Evolutionary conservation across 2,329 filamentous ascomycete genomes (phyloP).

Genomic region (Neophaeococcomyces aloes): DNA sequence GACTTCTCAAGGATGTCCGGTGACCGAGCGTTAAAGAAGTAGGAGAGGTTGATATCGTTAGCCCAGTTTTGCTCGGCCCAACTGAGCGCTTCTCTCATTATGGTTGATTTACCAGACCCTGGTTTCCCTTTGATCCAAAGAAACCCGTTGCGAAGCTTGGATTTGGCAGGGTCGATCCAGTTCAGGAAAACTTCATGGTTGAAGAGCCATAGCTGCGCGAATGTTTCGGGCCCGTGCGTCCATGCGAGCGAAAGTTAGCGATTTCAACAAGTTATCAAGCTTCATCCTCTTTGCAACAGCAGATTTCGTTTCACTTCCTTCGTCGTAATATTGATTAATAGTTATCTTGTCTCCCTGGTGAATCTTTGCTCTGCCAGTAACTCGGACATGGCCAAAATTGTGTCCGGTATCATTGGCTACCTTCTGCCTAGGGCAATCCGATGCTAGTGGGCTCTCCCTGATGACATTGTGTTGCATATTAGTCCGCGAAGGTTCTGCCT

Average conservation of each 20-base stretch:
- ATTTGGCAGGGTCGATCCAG: constrained; percentile 28
- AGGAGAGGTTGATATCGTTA: constrained; percentile 27
- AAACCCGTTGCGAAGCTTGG: constrained; percentile 20
- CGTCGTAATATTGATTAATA: too few relatives aligned
- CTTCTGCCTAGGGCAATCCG: too few relatives aligned
- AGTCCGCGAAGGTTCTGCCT: too few relatives aligned
- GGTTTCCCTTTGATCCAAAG: constrained; percentile 33
- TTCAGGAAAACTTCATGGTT: constrained; percentile 25
- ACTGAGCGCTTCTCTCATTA: constrained; percentile 25
- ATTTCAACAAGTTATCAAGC: constrained; percentile 15
- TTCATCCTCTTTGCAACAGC: too few relatives aligned
- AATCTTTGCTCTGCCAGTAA: too few relatives aligned
- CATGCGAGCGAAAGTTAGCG: constrained; percentile 32
- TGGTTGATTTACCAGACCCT: constrained; percentile 28
- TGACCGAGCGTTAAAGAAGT: constrained; percentile 42
- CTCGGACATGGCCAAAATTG: too few relatives aligned
- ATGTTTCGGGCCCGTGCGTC: constrained; percentile 25
- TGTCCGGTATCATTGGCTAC: too few relatives aligned
- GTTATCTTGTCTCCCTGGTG: too few relatives aligned
- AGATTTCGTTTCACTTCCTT: too few relatives aligned
- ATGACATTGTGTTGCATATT: too few relatives aligned
- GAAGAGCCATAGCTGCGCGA: constrained; percentile 32
- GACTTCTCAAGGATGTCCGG: constrained; percentile 36
- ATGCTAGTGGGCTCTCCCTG: too few relatives aligned
- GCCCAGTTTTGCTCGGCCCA: background rate